Percentiles rank a stretch among this genome's conserved stretches.
phyloP scores from a whole-genome alignment of 768 basidiomycete genomes.

The Podaxis carcinomalis region DNA sequence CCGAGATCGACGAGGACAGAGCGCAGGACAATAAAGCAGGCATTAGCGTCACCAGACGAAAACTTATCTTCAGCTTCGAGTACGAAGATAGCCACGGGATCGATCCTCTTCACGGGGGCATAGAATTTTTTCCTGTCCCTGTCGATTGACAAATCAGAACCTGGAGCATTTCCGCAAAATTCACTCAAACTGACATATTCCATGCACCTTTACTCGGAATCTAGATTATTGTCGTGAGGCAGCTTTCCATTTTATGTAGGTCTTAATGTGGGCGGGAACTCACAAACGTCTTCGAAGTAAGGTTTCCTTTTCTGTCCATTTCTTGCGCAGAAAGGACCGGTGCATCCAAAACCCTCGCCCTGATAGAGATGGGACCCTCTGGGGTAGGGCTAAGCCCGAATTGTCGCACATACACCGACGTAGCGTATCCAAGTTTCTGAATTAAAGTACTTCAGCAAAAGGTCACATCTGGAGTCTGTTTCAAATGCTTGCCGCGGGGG shows the following conservation, averaged over 20 bases:
- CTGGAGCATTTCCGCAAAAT: constrained; percentile 24
- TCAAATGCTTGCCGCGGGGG: constrained; percentile 37
- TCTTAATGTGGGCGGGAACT: not conserved
- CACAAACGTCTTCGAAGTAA: constrained; percentile 41
- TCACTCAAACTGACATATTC: constrained; percentile 60
- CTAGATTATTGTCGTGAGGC: constrained; percentile 26
- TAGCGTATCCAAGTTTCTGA: constrained; percentile 58
- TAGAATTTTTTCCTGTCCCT: constrained; percentile 71
- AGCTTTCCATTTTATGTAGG: not conserved
- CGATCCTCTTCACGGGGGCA: constrained; percentile 41
- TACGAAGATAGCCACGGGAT: constrained; percentile 59
- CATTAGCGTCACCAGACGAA: constrained; percentile 29
- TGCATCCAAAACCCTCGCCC: constrained; percentile 54
- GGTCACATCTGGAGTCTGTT: not conserved
- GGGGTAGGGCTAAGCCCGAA: constrained; percentile 60
- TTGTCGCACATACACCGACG: constrained; percentile 64
- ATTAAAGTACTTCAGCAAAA: not conserved
- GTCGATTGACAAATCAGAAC: constrained; percentile 27
- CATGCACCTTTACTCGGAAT: constrained; percentile 62
- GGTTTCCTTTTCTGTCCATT: constrained; percentile 41
- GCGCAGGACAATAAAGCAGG: constrained; percentile 49
- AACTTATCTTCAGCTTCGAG: constrained; percentile 58
- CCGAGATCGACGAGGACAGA: constrained; percentile 39
- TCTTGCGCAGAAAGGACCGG: constrained; percentile 59
- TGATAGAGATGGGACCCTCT: constrained; percentile 43